Evolutionary conservation across 805 yeast species (phyloP).

Genomic region (Saturnispora bothae): DNA sequence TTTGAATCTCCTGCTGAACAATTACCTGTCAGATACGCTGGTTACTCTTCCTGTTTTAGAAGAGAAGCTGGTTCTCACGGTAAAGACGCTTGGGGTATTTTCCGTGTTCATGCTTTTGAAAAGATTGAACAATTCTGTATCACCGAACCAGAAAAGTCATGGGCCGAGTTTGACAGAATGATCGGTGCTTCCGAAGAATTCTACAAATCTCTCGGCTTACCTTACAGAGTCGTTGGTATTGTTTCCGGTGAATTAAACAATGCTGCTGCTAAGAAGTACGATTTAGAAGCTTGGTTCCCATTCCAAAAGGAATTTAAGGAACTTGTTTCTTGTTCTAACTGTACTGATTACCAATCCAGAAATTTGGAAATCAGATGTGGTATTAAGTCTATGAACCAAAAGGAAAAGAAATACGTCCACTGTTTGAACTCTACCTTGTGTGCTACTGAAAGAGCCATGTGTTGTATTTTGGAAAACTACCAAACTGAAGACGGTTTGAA

Average conservation of each 20-base stretch:
- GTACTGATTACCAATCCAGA: slow-evolving; percentile 98
- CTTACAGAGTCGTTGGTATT: slow-evolving; percentile 95
- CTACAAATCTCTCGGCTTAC: slow-evolving; percentile 82
- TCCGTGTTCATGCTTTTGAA: slow-evolving; percentile 97
- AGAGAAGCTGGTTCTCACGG: slow-evolving; percentile 99
- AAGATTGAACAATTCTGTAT: slow-evolving; percentile 94
- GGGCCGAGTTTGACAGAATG: slow-evolving; percentile 97
- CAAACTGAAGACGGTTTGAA: slow-evolving; percentile 93
- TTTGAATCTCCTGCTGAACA: slow-evolving; percentile 95
- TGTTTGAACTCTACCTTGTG: slow-evolving; percentile 95
- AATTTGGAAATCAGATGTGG: slow-evolving; percentile 98
- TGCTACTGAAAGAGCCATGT: slow-evolving; percentile 96
- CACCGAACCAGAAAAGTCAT: slow-evolving; percentile 96
- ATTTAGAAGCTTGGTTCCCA: slow-evolving; percentile 99
- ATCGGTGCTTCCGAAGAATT: slow-evolving; percentile 84
- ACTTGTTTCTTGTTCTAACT: slow-evolving; percentile 95
- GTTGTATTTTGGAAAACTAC: slow-evolving; percentile 95
- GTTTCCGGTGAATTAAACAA: slow-evolving; percentile 98
- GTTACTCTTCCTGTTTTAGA: slow-evolving; percentile 97
- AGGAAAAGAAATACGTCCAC: slow-evolving; percentile 95
- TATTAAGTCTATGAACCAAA: slow-evolving; percentile 87
- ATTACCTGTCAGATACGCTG: slow-evolving; percentile 93
- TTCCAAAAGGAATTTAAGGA: slow-evolving; percentile 98
- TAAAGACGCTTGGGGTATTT: slow-evolving; percentile 99
- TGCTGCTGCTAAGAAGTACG: slow-evolving; percentile 98